Conservation (phyloP, 2,329 filamentous ascomycete species). For the Xylogone sp. region DNA sequence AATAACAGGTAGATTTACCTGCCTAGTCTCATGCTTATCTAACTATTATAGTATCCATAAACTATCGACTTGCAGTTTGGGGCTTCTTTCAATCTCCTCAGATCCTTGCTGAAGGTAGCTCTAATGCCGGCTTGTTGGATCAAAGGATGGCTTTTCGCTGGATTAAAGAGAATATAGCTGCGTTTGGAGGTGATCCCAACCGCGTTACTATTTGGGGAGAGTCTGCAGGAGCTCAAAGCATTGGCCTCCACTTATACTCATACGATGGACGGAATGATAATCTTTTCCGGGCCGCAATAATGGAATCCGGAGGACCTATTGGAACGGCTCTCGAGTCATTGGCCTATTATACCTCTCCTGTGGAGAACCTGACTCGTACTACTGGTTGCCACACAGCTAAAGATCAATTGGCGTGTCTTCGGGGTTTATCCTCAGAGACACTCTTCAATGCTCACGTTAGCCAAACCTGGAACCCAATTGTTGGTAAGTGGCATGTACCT, state of each 20-base stretch:
- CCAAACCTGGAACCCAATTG: conserved; percentile 19
- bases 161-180: conserved; percentile 53
- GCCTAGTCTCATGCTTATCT: background rate
- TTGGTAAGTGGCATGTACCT: background rate
- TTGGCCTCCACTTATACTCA: conserved; percentile 49
- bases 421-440: conserved; percentile 12
- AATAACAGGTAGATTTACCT: conserved; percentile 33
- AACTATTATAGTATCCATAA: background rate
- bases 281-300: conserved; percentile 49
- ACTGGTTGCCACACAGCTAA: conserved; percentile 15
- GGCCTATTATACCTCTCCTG: conserved; percentile 26
- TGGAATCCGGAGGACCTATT: conserved; percentile 42
- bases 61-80: conserved; percentile 1
- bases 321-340: conserved; percentile 17
- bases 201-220: conserved; percentile 39
- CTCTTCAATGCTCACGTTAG: conserved; percentile 12
- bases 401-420: conserved; percentile 17
- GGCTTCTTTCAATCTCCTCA: conserved; percentile 38
- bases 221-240: conserved; percentile 38
- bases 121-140: conserved; percentile 22
- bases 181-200: conserved; percentile 38
- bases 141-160: conserved; percentile 37
- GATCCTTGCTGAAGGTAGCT: conserved; percentile 45
- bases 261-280: conserved; percentile 51
- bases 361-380: conserved; percentile 31